Evolutionary conservation across 768 basidiomycete genomes (phyloP).

Genomic region (Russula ochroleuca): DNA sequence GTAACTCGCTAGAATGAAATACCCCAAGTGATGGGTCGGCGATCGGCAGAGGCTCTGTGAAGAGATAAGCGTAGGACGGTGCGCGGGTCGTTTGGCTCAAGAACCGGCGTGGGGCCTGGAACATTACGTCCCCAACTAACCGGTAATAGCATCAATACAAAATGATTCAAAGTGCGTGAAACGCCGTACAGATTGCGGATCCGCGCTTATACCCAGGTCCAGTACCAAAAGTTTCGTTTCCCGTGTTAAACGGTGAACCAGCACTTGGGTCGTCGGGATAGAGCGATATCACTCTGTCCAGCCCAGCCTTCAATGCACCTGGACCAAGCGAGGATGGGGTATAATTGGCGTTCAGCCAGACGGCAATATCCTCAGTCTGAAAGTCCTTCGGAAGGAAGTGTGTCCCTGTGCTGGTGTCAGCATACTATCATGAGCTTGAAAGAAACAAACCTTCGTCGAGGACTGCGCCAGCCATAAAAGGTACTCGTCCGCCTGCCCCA

Average conservation of each 20-base stretch:
- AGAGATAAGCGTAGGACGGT: slow-evolving; percentile 42
- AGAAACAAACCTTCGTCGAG: slow-evolving; percentile 43
- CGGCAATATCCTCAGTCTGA: not conserved
- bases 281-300: slow-evolving; percentile 34
- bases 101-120: slow-evolving; percentile 40
- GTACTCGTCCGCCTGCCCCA: slow-evolving; percentile 38
- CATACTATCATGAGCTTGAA: not conserved
- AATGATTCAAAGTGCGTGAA: not conserved
- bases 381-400: slow-evolving; percentile 34
- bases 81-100: slow-evolving; percentile 42
- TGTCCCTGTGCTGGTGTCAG: slow-evolving; percentile 34
- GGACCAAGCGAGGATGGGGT: slow-evolving; percentile 23
- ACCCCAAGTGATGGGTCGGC: slow-evolving; percentile 21
- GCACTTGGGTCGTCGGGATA: slow-evolving; percentile 43
- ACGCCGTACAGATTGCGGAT: slow-evolving; percentile 32
- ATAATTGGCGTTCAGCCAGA: slow-evolving; percentile 20
- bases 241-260: slow-evolving; percentile 47
- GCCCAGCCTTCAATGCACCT: slow-evolving; percentile 25
- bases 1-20: slow-evolving; percentile 27
- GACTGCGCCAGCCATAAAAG: slow-evolving; percentile 45
- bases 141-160: not conserved
- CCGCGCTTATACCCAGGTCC: slow-evolving; percentile 39
- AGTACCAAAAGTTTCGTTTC: slow-evolving; percentile 44
- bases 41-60: slow-evolving; percentile 37
- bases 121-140: slow-evolving; percentile 39